These are phyloP conservation scores for Mycosphaerelloides madeirae DNA, from an alignment of 2,329 filamentous ascomycete species.

Conservation along the genomic window DNA sequence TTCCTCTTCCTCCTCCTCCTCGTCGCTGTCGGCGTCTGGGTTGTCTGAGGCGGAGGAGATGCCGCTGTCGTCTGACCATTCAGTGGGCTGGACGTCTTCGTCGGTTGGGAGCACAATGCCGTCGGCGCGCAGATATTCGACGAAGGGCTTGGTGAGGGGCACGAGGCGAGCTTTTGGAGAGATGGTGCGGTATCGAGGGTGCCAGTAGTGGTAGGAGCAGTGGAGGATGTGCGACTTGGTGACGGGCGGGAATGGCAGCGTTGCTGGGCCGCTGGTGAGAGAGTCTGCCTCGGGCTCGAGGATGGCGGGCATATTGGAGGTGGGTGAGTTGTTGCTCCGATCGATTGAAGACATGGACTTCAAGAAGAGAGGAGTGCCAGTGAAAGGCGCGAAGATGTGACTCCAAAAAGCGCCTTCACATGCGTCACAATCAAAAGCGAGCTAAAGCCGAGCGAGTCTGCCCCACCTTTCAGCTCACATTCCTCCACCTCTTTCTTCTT, in stretches of 20 bases:
- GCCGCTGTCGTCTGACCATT: conserved; percentile 50
- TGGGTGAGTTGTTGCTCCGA: neutral
- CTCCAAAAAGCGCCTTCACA: conserved; percentile 1
- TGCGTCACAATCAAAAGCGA: neutral
- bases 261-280: conserved; percentile 1
- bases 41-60: conserved; percentile 43
- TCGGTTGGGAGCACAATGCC: conserved; percentile 83
- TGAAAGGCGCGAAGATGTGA: neutral
- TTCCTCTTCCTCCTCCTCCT: conserved; percentile 45
- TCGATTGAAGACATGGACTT: neutral
- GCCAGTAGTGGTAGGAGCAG: conserved; percentile 92
- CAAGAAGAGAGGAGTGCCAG: neutral
- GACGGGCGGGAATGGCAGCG: conserved; percentile 72
- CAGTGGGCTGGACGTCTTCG: conserved; percentile 35
- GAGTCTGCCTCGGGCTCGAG: conserved; percentile 11
- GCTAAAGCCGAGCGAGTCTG: neutral
- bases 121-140: conserved; percentile 84
- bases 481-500: no score
- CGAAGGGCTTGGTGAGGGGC: conserved; percentile 67
- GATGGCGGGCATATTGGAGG: conserved; percentile 16
- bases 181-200: conserved; percentile 72
- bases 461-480: neutral
- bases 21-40: conserved; percentile 27
- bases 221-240: conserved; percentile 83
- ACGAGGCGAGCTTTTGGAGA: conserved; percentile 85